Base-by-base conservation (phyloP, 2,329 filamentous ascomycete genomes). In the Aspergillus cejpii region DNA sequence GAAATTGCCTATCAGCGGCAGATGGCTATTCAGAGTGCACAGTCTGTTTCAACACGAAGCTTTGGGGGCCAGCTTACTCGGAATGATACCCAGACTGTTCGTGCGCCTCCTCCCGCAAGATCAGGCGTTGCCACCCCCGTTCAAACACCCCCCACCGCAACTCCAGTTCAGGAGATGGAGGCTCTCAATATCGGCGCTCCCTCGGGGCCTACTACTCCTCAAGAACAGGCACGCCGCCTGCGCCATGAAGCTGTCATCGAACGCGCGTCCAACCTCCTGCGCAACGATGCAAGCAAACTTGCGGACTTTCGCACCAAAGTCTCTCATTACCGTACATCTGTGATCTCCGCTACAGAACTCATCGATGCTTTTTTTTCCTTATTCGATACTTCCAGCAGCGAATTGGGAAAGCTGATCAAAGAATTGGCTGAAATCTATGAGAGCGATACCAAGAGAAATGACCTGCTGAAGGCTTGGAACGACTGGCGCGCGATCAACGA, bases 401-500 rank as follows among this genome's bases (percentile, higher is more conserved):
- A 94, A 21, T 74, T 98, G 0, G 90, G 90, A 11, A 96, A 90
- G 20, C 76, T 98, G 1, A 79, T 97, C 50, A 86, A 91, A 49
- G 92, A 98, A 62, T 78, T 96, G 2, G 86, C 91, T 4, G 91
- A 97, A 41, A 80, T 98, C 8, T 97, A 92, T 57, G 91, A 98
- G 56, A 84, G 94, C 55, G 77, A 84, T 39, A 63, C 66, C 14
- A 95, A 94, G 62, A 81, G 81, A 1, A 82, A 84, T 41, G 75
- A 73, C 0, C 71, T 98, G 2, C 78, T 89, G 20, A 84, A 84
- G 57, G 87, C 90, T 1, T 96, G 91, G 89, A 87, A 88, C 56
- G 87, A 95, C 67, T 96, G 91, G 87, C 87, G 87, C 37, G 89
- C 89, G 28, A 92, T 94, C 68, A 94, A 94, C 54, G 90, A 96